Evolutionary conservation across 2,329 filamentous ascomycete species (phyloP).

Genomic region (Penicillium italicum): DNA sequence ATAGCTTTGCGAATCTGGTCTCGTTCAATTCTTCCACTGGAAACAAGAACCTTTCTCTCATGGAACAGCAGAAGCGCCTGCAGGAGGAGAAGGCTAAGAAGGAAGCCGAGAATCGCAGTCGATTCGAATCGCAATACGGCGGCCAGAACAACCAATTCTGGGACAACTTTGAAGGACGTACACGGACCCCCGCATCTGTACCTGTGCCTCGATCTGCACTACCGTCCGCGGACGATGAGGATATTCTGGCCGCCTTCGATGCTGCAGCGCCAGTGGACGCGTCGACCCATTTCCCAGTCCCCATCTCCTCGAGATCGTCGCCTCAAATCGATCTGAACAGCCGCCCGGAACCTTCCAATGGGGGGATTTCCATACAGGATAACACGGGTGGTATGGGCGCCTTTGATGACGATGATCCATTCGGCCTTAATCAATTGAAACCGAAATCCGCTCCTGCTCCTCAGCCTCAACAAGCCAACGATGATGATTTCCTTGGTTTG

Average conservation of each 20-base stretch:
- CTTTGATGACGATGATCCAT: conserved; percentile 77
- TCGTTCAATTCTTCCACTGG: conserved; percentile 53
- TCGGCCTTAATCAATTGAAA: conserved; percentile 69
- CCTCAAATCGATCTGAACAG: conserved; percentile 22
- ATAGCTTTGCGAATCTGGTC: conserved; percentile 60
- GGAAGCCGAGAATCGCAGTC: conserved; percentile 68
- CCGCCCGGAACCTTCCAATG: conserved; percentile 11
- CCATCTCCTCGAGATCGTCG: conserved; percentile 33
- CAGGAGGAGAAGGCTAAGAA: conserved; percentile 73
- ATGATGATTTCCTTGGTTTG: conserved; percentile 63
- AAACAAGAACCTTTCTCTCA: conserved; percentile 65
- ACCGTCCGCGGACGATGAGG: conserved; percentile 54
- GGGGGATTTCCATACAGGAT: conserved; percentile 17
- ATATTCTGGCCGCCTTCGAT: conserved; percentile 61
- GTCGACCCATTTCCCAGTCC: conserved; percentile 56
- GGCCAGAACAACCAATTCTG: conserved; percentile 64
- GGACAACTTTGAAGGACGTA: conserved; percentile 64
- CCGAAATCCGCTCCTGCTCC: conserved; percentile 47
- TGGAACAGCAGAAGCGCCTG: conserved; percentile 64
- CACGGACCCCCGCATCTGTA: conserved; percentile 44
- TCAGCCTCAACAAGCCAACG: conserved; percentile 49
- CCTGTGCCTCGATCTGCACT: conserved; percentile 46
- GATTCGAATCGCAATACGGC: conserved; percentile 74
- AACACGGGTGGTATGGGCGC: conserved; percentile 25
- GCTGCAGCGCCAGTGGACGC: conserved; percentile 57